A percentile compares a stretch with the other conserved stretches of the same genome.
Evolutionary conservation across 148 eudicot genomes (phyloP).

Genomic region (Tetragonia tetragonoides): DNA sequence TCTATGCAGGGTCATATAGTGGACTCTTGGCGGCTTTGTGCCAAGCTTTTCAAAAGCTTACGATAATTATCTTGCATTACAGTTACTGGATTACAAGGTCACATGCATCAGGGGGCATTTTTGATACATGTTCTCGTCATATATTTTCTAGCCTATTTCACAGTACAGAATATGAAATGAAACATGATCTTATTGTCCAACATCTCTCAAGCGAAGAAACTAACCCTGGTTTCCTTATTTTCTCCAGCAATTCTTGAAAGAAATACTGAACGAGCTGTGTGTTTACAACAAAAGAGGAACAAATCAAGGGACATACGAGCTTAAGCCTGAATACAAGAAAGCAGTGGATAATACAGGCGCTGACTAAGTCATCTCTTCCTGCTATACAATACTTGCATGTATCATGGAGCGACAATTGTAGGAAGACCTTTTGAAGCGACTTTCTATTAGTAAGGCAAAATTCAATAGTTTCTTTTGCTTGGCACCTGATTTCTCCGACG

Average conservation of each 20-base stretch:
- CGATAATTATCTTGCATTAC: neutral
- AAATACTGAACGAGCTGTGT: slow-evolving; percentile 88
- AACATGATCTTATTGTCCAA: neutral
- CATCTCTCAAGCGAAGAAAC: neutral
- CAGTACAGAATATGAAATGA: neutral
- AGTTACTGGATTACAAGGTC: neutral
- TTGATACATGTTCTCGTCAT: too few relatives aligned
- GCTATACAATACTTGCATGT: neutral
- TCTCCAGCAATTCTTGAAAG: slow-evolving; percentile 93
- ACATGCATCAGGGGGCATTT: neutral
- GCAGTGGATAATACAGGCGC: slow-evolving; percentile 71
- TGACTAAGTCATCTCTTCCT: slow-evolving; percentile 36
- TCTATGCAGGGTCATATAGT: too few relatives aligned
- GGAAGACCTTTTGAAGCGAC: neutral
- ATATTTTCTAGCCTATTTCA: too few relatives aligned
- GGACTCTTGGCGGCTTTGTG: neutral
- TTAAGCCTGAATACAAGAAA: slow-evolving; percentile 95
- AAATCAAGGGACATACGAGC: slow-evolving; percentile 95
- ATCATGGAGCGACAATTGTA: neutral
- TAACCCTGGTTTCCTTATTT: neutral
- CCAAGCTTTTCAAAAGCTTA: neutral
- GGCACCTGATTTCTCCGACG: neutral
- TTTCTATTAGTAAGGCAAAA: too few relatives aligned
- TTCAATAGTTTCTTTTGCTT: neutral
- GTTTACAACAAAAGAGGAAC: slow-evolving; percentile 95